These are phyloP conservation scores for Raffaelea ambrosiae DNA, from an alignment of 2,329 filamentous ascomycete genomes.

Conservation along the genomic window DNA sequence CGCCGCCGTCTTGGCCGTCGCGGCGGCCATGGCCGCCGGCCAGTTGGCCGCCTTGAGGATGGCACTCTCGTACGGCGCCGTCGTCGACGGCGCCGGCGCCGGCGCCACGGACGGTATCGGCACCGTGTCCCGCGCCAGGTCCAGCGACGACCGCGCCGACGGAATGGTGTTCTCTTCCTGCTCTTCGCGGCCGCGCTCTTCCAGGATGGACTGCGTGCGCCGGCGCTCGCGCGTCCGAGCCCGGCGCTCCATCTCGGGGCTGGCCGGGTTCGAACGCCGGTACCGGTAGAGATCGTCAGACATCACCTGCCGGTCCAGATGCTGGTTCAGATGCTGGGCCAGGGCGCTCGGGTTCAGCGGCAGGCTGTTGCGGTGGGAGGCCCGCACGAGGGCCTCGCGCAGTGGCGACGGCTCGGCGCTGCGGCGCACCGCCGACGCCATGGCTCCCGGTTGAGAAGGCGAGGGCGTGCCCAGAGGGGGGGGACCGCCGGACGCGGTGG, in stretches of 20 bases:
- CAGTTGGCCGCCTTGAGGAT: not conserved
- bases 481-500: too few relatives aligned
- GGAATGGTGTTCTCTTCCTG: not conserved
- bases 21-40: not conserved
- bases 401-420: conserved; percentile 17
- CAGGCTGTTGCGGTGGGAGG: conserved; percentile 11
- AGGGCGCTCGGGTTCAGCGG: conserved; percentile 9
- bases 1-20: not conserved
- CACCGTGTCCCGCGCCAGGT: not conserved
- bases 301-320: too few relatives aligned
- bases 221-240: not conserved
- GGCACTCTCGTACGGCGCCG: not conserved
- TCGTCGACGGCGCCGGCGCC: not conserved
- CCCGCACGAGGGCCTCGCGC: conserved; percentile 12
- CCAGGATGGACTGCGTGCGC: not conserved
- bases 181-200: not conserved
- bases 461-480: not conserved
- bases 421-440: conserved; percentile 14
- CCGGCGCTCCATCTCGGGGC: not conserved
- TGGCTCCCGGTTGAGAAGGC: not conserved
- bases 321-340: conserved; percentile 3
- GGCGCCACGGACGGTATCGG: too few relatives aligned
- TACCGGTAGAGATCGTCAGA: conserved; percentile 3
- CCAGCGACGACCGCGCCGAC: not conserved
- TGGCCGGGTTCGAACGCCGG: not conserved